phyloP scores from a whole-genome alignment of 2,329 filamentous ascomycete genomes.

The Aspergillus sp. region DNA sequence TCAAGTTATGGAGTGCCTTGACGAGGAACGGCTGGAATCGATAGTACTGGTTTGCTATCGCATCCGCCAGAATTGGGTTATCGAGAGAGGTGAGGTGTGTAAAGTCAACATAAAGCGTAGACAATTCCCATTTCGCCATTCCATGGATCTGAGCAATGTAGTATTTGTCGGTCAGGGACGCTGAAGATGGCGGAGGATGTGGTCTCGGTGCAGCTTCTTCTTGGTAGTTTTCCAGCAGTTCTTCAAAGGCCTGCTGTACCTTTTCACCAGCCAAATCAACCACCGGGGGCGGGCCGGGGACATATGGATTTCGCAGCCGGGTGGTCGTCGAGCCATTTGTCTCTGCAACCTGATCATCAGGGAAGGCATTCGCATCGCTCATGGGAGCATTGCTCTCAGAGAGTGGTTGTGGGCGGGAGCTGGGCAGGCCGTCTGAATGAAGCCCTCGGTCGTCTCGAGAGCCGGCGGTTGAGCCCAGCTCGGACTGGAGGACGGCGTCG shows the following conservation, averaged over 20 bases:
- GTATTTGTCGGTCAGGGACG: slow-evolving; percentile 61
- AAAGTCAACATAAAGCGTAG: slow-evolving; percentile 67
- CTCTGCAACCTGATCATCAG: slow-evolving; percentile 63
- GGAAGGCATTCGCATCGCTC: slow-evolving; percentile 59
- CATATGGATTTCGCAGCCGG: slow-evolving; percentile 50
- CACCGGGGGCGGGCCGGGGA: slow-evolving; percentile 57
- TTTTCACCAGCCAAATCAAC: slow-evolving; percentile 63
- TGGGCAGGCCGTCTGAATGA: slow-evolving; percentile 46
- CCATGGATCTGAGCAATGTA: slow-evolving; percentile 67
- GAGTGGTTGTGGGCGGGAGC: slow-evolving; percentile 55
- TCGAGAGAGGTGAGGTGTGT: slow-evolving; percentile 77
- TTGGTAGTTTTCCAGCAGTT: slow-evolving; percentile 61
- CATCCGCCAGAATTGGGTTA: slow-evolving; percentile 78
- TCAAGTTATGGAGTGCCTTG: slow-evolving; percentile 84
- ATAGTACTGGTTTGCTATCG: slow-evolving; percentile 88
- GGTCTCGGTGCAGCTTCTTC: slow-evolving; percentile 59
- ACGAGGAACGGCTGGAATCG: slow-evolving; percentile 91
- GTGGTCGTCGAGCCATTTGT: slow-evolving; percentile 50
- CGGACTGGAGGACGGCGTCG: slow-evolving; percentile 44
- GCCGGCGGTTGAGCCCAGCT: slow-evolving; percentile 37
- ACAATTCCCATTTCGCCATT: slow-evolving; percentile 60
- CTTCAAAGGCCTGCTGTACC: slow-evolving; percentile 62
- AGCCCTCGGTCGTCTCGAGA: slow-evolving; percentile 27
- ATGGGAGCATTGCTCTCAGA: slow-evolving; percentile 52
- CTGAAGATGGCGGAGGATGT: slow-evolving; percentile 53